Conservation (phyloP, 192 early-diverging fungal genomes). For the Globomyces pollinis-pini region DNA sequence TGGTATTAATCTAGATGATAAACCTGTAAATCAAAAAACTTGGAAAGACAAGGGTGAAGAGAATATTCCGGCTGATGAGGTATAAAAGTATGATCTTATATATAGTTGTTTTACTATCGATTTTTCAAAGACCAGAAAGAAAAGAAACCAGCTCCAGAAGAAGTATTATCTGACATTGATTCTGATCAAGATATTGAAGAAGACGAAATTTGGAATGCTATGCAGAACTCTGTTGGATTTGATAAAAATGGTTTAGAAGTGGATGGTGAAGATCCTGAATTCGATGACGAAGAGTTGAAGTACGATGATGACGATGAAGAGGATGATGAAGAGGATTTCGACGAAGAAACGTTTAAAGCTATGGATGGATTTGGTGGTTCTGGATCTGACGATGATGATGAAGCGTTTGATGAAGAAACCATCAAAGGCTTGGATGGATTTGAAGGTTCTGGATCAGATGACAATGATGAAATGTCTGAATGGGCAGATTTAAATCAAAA, state of each 20-base stretch:
- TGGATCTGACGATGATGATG: constrained; percentile 9
- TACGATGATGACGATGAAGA: constrained; percentile 21
- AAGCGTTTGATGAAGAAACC: constrained; percentile 29
- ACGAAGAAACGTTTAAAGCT: neutral
- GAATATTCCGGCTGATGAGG: constrained; percentile 67
- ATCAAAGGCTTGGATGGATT: constrained; percentile 12
- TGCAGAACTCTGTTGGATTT: constrained; percentile 51
- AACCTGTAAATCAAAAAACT: constrained; percentile 58
- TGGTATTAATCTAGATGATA: constrained; percentile 36
- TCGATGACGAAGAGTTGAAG: constrained; percentile 26
- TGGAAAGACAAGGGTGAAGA: constrained; percentile 43
- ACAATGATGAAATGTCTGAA: neutral
- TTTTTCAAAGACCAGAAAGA: constrained; percentile 63
- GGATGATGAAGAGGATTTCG: constrained; percentile 13
- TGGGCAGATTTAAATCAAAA: neutral
- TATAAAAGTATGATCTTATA: constrained; percentile 17
- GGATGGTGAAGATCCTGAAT: constrained; percentile 46
- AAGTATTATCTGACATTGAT: constrained; percentile 28
- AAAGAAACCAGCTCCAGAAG: constrained; percentile 9
- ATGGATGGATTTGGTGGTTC: neutral
- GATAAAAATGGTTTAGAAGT: constrained; percentile 39
- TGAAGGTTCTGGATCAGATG: neutral
- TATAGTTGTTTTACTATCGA: constrained; percentile 64
- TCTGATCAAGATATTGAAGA: constrained; percentile 58
- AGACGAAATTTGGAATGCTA: constrained; percentile 85